phyloP scores from a whole-genome alignment of 768 basidiomycete species.

The Plicaturopsis crispa region DNA sequence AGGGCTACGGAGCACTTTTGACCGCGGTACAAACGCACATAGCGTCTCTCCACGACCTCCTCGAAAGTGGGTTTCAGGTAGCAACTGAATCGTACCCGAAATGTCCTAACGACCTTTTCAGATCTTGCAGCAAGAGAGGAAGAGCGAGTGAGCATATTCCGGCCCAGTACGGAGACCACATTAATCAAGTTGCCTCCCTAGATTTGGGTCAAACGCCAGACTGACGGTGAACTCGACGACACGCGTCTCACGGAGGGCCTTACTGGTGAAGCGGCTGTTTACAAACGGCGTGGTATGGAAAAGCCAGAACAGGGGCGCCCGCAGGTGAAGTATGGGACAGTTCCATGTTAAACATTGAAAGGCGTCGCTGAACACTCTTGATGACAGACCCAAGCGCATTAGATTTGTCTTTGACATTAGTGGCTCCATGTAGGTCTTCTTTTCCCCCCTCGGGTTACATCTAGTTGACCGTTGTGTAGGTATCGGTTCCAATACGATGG shows the following conservation, averaged over 20 bases:
- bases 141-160: no score
- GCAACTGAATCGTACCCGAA: not conserved
- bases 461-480: conserved; percentile 21
- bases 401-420: conserved; percentile 65
- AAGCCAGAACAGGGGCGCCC: conserved; percentile 62
- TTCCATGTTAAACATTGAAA: not conserved
- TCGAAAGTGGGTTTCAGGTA: conserved; percentile 46
- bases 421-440: conserved; percentile 49
- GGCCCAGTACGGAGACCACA: no score
- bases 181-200: no score
- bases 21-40: conserved; percentile 53
- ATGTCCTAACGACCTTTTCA: conserved; percentile 13
- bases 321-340: conserved; percentile 47
- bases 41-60: conserved; percentile 47
- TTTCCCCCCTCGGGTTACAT: not conserved
- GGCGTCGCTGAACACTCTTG: conserved; percentile 5
- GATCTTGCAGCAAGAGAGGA: conserved; percentile 64
- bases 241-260: conserved; percentile 58
- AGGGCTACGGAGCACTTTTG: conserved; percentile 45
- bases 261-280: conserved; percentile 62
- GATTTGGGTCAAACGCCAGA: conserved; percentile 69
- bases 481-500: conserved; percentile 72
- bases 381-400: conserved; percentile 52
- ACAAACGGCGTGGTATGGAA: conserved; percentile 64
- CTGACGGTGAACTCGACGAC: conserved; percentile 65